phyloP scores from a whole-genome alignment of 805 yeast species.

The Starmerella apicola region DNA sequence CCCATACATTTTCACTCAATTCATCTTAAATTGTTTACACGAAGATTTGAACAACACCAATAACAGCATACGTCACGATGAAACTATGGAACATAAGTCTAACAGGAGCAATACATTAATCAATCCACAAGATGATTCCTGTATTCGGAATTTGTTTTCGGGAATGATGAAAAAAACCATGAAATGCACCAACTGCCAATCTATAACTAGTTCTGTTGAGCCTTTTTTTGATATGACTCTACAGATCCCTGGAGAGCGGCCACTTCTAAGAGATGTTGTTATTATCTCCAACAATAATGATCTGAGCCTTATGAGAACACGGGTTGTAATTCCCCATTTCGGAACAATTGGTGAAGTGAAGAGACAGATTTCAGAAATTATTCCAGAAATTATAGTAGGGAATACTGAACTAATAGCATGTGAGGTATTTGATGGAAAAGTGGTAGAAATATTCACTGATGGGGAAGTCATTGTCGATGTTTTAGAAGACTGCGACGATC shows the following conservation, averaged over 20 bases:
- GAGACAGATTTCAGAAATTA: conserved; percentile 41
- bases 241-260: conserved; percentile 61
- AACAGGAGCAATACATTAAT: conserved; percentile 70
- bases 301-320: conserved; percentile 40
- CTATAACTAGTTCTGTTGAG: conserved; percentile 79
- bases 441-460: conserved; percentile 58
- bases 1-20: conserved; percentile 84
- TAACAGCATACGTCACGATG: conserved; percentile 79
- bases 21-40: conserved; percentile 75
- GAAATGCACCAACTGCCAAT: conserved; percentile 72
- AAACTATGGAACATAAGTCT: conserved; percentile 47
- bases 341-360: conserved; percentile 55
- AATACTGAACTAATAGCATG: conserved; percentile 36
- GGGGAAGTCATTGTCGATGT: conserved; percentile 48
- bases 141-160: conserved; percentile 72
- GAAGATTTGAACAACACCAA: conserved; percentile 80
- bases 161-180: conserved; percentile 86
- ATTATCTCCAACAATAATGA: conserved; percentile 41
- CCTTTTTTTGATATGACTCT: conserved; percentile 84
- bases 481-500: conserved; percentile 48
- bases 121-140: conserved; percentile 67
- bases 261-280: conserved; percentile 56
- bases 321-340: conserved; percentile 59
- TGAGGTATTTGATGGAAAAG: conserved; percentile 54
- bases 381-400: conserved; percentile 29